Base-by-base conservation (phyloP, 306 rosid genomes). In the Sicyos baderoa region DNA sequence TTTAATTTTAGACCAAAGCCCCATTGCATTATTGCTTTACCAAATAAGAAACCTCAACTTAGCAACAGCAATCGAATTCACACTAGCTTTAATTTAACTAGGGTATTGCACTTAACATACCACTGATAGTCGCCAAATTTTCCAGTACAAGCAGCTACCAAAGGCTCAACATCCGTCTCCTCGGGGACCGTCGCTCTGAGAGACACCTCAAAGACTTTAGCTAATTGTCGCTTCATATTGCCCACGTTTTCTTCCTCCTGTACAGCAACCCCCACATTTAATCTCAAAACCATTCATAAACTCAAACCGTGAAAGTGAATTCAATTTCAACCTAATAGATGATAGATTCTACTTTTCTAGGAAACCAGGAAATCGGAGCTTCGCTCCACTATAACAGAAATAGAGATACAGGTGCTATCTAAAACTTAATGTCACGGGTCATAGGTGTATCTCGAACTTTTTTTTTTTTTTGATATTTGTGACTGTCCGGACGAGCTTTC, bases 91-190 rank as follows among this genome's bases (percentile, higher is more conserved):
- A 10, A 47, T 47, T 18, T n/a, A n/a, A n/a, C n/a, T n/a, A n/a
- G 32, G 0, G 13, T n/a, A 23, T 13, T 60, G 54, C 51, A 6
- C 11, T 25, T 9, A 3, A 1, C 54, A 69, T 51, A 93, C 98
- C 99, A 93, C 74, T 93, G 97, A 73, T 93, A 93, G 79, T 93
- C 99, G 8, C 94, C 99, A 52, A 82, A 86, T 44, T 80, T 88
- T 3, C 68, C 88, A 13, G 84, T 47, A 58, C 86, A 93, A 23
- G 85, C 80, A 45, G 86, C 97, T 44, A 93, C 71, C 67, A 76
- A 48, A 3, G 96, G 88, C 79, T 76, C 89, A 10, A 85, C 77
- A 73, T 86, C 89, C 5, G 70, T 59, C 65, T 84, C 94, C 57
- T 75, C 83, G 1, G 97, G 87, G 58, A 84, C 77, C 0, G 79